phyloP scores from a whole-genome alignment of 768 basidiomycete genomes.

The Leccinum boreale region DNA sequence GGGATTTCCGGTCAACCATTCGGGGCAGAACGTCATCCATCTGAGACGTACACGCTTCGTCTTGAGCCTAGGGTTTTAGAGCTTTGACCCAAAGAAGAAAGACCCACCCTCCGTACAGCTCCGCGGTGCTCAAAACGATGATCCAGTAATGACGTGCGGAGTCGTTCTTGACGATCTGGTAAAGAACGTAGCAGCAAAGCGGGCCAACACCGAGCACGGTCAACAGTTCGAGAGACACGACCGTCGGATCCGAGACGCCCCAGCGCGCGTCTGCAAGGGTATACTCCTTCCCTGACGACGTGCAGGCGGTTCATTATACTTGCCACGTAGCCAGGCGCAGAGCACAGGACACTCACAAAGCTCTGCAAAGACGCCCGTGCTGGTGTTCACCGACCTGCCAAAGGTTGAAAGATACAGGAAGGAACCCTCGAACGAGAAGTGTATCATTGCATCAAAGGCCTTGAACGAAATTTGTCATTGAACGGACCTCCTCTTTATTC shows the following conservation, averaged over 20 bases:
- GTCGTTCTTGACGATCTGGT: conserved; percentile 60
- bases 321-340: background rate
- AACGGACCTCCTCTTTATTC: background rate
- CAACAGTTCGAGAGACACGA: conserved; percentile 80
- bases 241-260: conserved; percentile 73
- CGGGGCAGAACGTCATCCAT: conserved; percentile 89
- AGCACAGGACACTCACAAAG: conserved; percentile 51
- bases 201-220: conserved; percentile 76
- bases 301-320: background rate
- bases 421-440: conserved; percentile 76
- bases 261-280: conserved; percentile 78
- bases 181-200: conserved; percentile 67
- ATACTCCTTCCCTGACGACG: conserved; percentile 69
- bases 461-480: conserved; percentile 24
- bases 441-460: conserved; percentile 80
- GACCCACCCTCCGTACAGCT: conserved; percentile 73
- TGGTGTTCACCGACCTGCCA: conserved; percentile 68
- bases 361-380: conserved; percentile 64
- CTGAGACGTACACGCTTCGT: conserved; percentile 28
- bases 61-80: background rate
- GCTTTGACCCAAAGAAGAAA: background rate
- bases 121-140: conserved; percentile 69
- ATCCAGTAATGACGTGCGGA: conserved; percentile 67
- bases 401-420: conserved; percentile 78
- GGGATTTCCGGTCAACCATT: conserved; percentile 76